These are phyloP conservation scores for Gonapodya prolifera DNA, from an alignment of 192 early-diverging fungal genomes.

Conservation along the genomic window DNA sequence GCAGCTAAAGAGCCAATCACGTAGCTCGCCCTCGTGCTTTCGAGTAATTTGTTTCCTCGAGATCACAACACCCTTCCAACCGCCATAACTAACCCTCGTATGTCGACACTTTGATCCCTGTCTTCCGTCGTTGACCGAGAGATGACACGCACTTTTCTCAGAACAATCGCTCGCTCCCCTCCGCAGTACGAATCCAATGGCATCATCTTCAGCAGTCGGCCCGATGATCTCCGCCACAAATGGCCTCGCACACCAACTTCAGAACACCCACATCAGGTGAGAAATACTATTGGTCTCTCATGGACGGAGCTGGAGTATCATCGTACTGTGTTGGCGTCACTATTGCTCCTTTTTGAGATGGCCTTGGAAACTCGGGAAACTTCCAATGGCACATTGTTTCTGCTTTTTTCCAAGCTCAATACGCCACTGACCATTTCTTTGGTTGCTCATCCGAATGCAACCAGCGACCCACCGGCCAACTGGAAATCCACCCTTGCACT, in stretches of 20 bases:
- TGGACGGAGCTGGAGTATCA: too few relatives aligned
- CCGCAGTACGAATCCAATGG: not conserved
- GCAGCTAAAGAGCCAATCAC: too few relatives aligned
- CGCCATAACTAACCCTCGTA: too few relatives aligned
- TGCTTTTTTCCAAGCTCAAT: not conserved
- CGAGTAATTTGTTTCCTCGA: too few relatives aligned
- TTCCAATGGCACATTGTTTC: not conserved
- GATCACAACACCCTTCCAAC: too few relatives aligned
- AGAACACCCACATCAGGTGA: conserved; percentile 31
- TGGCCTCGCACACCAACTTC: conserved; percentile 19
- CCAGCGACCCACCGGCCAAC: not conserved
- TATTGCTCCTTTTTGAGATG: too few relatives aligned
- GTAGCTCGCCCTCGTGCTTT: too few relatives aligned
- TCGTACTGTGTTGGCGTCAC: too few relatives aligned
- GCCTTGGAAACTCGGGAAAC: too few relatives aligned
- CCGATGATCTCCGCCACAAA: conserved; percentile 9
- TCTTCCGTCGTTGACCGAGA: too few relatives aligned
- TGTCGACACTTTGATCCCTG: too few relatives aligned
- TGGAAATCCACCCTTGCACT: conserved; percentile 67
- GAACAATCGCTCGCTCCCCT: conserved; percentile 1
- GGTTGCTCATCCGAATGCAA: not conserved
- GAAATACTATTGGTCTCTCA: too few relatives aligned
- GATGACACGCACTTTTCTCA: not conserved
- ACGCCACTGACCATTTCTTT: conserved; percentile 3
- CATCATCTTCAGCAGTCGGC: conserved; percentile 6